phyloP scores from a whole-genome alignment of 176 grass and related monocot species.

The Cenchrus fungigraminus region DNA sequence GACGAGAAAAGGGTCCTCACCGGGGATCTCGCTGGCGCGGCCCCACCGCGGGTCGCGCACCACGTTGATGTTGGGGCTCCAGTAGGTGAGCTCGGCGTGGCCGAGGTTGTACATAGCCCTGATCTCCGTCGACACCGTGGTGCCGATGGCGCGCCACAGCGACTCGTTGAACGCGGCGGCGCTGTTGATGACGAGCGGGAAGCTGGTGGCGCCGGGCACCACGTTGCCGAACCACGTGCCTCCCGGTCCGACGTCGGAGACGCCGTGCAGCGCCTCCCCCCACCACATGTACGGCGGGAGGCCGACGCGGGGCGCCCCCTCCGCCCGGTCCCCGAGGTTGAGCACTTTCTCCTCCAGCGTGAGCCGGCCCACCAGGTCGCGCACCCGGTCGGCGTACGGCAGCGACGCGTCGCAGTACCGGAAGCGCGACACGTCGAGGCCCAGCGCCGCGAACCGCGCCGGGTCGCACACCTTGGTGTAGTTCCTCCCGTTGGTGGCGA shows the following conservation, averaged over 20 bases:
- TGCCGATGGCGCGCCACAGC: slow-evolving; percentile 55
- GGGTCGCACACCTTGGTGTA: slow-evolving; percentile 66
- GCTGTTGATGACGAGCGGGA: slow-evolving; percentile 59
- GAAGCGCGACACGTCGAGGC: slow-evolving; percentile 41
- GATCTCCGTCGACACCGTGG: slow-evolving; percentile 49
- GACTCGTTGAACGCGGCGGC: slow-evolving; percentile 58
- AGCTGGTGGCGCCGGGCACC: slow-evolving; percentile 65
- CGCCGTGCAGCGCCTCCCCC: slow-evolving; percentile 74
- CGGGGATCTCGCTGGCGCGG: slow-evolving; percentile 63
- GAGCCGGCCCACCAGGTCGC: slow-evolving; percentile 48
- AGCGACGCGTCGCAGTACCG: slow-evolving; percentile 55
- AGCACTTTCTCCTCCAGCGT: slow-evolving; percentile 58
- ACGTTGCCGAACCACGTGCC: slow-evolving; percentile 60
- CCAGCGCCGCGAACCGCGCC: slow-evolving; percentile 43
- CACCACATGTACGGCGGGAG: slow-evolving; percentile 59
- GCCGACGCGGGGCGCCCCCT: slow-evolving; percentile 39
- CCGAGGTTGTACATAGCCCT: slow-evolving; percentile 82
- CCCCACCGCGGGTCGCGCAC: slow-evolving; percentile 78
- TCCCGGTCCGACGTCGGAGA: slow-evolving; percentile 39
- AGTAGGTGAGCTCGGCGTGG: slow-evolving; percentile 66
- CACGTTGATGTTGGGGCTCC: slow-evolving; percentile 81
- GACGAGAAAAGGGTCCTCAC: slow-evolving; percentile 69
- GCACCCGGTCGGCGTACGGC: slow-evolving; percentile 46
- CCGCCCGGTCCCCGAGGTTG: slow-evolving; percentile 51
- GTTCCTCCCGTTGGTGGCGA: slow-evolving; percentile 54